Base-by-base conservation (phyloP, 441 rosid species). In the Euphorbia neoarborescens region DNA sequence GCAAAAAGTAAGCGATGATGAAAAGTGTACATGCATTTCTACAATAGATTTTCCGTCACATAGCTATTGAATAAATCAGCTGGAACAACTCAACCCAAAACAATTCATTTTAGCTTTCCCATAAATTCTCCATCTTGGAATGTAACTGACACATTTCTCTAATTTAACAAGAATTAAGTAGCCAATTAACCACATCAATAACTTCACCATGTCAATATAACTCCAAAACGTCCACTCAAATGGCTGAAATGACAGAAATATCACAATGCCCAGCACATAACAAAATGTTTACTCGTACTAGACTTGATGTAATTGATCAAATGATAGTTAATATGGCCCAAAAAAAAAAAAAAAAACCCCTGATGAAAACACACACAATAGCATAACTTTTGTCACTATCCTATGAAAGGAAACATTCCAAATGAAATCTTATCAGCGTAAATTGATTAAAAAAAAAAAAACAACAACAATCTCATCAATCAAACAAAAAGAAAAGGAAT, bases 171-270 rank as follows among this genome's bases (percentile, higher is more conserved):
- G 8, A 20, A 54, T 30, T 6, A 60, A 22, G 48, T 14, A 28
- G 59, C 58, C 56, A 40, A 59, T 44, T 56, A n/a, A 59, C 22
- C 65, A 58, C 40, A 42, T 38, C 40, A 38, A 60, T 59, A 22
- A n/a, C n/a, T 61, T 19, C 7, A 70, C 2, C 7, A 42, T 27
- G 44, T 2, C n/a, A 24, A 32, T 40, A 11, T 30, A 27, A 22
- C 30, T 27, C 30, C 66, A 70, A 46, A 38, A 62, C 51, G 50
- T 4, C 17, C 9, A 9, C 27, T 37, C 53, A 34, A 32, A 17
- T 48, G 38, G 17, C 59, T 46, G 37, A 42, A 2, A 28, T 30
- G 44, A 27, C 5, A 13, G 13, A 71, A 20, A 25, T 6, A 53
- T 14, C 13, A 65, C 28, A 54, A 28, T n/a, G 11, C n/a, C 20